Conservation (phyloP, 2,329 filamentous ascomycete species). For the Pseudocercospora fuligena region DNA sequence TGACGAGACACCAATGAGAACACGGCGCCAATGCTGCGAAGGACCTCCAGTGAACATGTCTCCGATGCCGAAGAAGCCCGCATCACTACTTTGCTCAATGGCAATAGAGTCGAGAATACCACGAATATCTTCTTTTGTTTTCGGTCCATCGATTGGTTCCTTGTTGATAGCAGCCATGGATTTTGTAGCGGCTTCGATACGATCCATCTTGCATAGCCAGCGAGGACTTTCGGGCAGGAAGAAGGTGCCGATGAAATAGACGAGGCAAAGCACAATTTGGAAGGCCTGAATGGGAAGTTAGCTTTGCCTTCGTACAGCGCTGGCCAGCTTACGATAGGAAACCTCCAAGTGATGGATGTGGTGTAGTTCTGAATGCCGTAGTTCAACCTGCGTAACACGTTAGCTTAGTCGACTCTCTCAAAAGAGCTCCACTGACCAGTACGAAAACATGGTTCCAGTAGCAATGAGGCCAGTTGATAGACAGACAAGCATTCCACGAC, state of each 20-base stretch:
- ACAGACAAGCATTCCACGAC: constrained; percentile 12
- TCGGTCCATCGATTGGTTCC: constrained; percentile 1
- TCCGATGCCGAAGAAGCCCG: neutral
- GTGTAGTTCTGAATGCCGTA: constrained; percentile 15
- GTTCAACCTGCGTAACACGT: neutral
- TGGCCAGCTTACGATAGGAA: neutral
- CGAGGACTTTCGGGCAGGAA: constrained; percentile 9
- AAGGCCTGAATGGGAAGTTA: constrained; percentile 1
- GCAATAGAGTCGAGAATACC: constrained; percentile 12
- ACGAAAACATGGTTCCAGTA: constrained; percentile 13
- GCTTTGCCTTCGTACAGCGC: neutral
- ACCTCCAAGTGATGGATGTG: constrained; percentile 6
- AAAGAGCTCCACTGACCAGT: neutral
- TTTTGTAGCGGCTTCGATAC: constrained; percentile 6
- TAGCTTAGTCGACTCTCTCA: neutral
- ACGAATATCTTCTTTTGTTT: constrained; percentile 13
- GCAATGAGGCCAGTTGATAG: constrained; percentile 10
- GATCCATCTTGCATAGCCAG: constrained; percentile 13
- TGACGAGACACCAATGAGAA: constrained; percentile 8
- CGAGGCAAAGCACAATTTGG: constrained; percentile 9
- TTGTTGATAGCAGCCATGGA: constrained; percentile 14
- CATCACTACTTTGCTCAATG: neutral
- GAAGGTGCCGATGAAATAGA: constrained; percentile 14
- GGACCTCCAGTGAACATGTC: constrained; percentile 11
- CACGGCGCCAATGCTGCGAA: constrained; percentile 7